Evolutionary conservation across 805 yeast genomes (phyloP).

Genomic region (Saturnispora quitensis): DNA sequence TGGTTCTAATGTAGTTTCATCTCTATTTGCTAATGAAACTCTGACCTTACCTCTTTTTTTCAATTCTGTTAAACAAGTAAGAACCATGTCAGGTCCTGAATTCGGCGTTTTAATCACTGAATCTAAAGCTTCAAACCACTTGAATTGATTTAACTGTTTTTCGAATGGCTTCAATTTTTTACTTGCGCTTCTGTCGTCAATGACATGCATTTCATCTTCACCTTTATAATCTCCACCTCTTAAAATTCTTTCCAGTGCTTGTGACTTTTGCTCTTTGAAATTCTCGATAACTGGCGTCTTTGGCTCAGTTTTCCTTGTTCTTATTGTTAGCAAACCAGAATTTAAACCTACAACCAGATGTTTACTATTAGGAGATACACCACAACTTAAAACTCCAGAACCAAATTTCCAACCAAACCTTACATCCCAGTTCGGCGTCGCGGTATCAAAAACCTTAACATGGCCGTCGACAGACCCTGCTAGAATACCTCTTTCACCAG

Average conservation of each 20-base stretch:
- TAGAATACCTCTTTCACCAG: constrained; percentile 69
- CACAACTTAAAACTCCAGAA: constrained; percentile 83
- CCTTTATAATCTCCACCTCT: constrained; percentile 89
- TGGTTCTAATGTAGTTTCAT: constrained; percentile 75
- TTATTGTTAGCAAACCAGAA: constrained; percentile 78
- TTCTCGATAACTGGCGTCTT: constrained; percentile 30
- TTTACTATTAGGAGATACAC: constrained; percentile 76
- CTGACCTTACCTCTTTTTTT: constrained; percentile 83
- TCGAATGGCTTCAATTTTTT: constrained; percentile 78
- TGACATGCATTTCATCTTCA: constrained; percentile 68
- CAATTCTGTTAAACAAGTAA: constrained; percentile 78
- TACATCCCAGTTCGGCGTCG: constrained; percentile 68
- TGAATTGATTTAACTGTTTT: constrained; percentile 73
- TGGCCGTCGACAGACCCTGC: constrained; percentile 98
- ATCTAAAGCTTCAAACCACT: constrained; percentile 90
- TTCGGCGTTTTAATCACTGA: constrained; percentile 68
- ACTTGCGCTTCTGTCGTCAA: constrained; percentile 44
- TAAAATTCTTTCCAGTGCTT: constrained; percentile 68
- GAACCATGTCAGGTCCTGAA: constrained; percentile 66
- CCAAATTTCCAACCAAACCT: constrained; percentile 97
- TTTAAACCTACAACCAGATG: constrained; percentile 90
- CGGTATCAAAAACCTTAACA: constrained; percentile 84
- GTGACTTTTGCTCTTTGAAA: constrained; percentile 29
- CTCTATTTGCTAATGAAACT: constrained; percentile 72
- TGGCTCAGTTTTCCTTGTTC: constrained; percentile 69